Evolutionary conservation across 1,139 yeast species (phyloP).

Genomic region (Blastobotrys indianensis): DNA sequence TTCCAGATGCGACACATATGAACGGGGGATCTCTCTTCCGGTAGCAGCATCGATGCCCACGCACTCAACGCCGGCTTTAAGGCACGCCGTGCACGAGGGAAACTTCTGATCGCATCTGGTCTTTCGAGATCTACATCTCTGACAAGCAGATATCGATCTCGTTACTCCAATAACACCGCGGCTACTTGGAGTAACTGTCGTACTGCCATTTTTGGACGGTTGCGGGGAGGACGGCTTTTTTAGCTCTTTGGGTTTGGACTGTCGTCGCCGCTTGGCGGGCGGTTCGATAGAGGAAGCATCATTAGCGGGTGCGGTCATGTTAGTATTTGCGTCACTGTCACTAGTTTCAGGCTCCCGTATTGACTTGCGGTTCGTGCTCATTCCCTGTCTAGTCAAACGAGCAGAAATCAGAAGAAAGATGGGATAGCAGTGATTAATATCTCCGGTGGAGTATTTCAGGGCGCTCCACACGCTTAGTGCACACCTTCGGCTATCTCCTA

Average conservation of each 20-base stretch:
- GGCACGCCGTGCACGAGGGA: slow-evolving; percentile 72
- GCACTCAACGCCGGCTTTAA: slow-evolving; percentile 63
- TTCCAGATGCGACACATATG: slow-evolving; percentile 71
- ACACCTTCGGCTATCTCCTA: too few species aligned
- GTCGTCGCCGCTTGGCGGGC: slow-evolving; percentile 5
- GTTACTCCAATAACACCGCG: slow-evolving; percentile 18
- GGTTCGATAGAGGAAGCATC: too few species aligned
- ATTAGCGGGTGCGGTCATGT: too few species aligned
- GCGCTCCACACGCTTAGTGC: too few species aligned
- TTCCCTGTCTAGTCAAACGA: too few species aligned
- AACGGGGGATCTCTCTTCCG: slow-evolving; percentile 78
- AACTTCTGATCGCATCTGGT: slow-evolving; percentile 78
- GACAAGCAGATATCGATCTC: slow-evolving; percentile 63
- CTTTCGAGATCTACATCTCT: slow-evolving; percentile 72
- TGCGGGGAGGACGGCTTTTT: neutral
- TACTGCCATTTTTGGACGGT: neutral
- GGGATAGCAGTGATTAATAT: too few species aligned
- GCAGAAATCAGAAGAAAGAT: too few species aligned
- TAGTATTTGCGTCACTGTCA: too few species aligned
- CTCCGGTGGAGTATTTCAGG: too few species aligned
- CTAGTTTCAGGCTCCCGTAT: too few species aligned
- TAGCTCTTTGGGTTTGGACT: slow-evolving; percentile 2
- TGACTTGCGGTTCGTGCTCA: too few species aligned
- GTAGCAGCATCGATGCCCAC: slow-evolving; percentile 83
- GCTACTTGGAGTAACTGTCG: neutral